Percentiles rank a stretch among this genome's conserved stretches.
These are phyloP conservation scores for Phaseolus coccineus DNA, from an alignment of 331 rosid species.

Conservation along the genomic window DNA sequence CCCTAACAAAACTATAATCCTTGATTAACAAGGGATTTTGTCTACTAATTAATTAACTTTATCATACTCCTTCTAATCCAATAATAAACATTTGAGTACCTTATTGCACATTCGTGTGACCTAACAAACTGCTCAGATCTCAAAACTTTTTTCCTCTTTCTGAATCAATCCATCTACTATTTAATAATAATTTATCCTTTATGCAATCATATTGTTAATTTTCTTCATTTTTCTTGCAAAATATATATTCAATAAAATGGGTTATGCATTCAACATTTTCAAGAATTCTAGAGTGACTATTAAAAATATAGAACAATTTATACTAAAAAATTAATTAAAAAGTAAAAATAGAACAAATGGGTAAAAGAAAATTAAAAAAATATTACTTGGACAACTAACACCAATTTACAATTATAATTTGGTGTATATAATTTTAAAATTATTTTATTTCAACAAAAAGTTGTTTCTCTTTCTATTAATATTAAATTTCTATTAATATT, in stretches of 20 bases:
- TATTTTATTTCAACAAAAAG: too few relatives aligned
- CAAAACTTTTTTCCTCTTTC: neutral
- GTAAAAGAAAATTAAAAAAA: too few relatives aligned
- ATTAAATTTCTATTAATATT: too few relatives aligned
- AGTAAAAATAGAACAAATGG: too few relatives aligned
- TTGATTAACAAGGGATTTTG: constrained; percentile 5
- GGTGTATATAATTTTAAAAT: too few relatives aligned
- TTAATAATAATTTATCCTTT: neutral
- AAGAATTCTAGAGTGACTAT: too few relatives aligned
- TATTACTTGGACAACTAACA: too few relatives aligned
- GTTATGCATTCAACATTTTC: too few relatives aligned
- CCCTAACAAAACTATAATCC: neutral
- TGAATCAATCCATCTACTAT: neutral
- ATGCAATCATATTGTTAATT: neutral
- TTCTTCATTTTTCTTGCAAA: neutral
- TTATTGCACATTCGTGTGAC: constrained; percentile 17
- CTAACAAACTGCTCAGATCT: neutral
- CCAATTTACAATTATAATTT: too few relatives aligned
- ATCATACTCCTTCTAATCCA: neutral
- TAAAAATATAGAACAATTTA: too few relatives aligned
- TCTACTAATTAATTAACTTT: neutral
- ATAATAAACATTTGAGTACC: constrained; percentile 16
- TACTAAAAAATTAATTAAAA: too few relatives aligned
- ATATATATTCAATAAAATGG: neutral
- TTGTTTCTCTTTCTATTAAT: too few relatives aligned